Percentiles rank a stretch among this genome's conserved stretches.
phyloP scores from a whole-genome alignment of 805 yeast species.

The Saccharomyces eubayanus region DNA sequence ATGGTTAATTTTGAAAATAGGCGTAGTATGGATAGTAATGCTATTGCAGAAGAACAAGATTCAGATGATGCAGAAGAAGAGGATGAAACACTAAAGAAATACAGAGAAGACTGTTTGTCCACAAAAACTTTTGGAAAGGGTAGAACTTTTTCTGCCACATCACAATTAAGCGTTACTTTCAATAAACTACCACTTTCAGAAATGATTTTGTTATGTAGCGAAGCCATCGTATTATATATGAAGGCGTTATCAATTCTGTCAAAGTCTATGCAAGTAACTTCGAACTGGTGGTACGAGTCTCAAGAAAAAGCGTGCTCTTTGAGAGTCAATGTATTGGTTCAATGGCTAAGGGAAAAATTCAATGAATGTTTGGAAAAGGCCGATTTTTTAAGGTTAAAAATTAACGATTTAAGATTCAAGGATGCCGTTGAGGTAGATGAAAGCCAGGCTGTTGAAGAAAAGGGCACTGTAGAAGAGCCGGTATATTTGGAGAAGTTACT shows the following conservation, averaged over 20 bases:
- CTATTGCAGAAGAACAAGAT: slow-evolving; percentile 33
- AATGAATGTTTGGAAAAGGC: slow-evolving; percentile 87
- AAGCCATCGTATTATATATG: slow-evolving; percentile 77
- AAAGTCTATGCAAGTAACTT: slow-evolving; percentile 75
- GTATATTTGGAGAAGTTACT: slow-evolving; percentile 75
- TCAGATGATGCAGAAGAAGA: slow-evolving; percentile 5
- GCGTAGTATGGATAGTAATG: slow-evolving; percentile 27
- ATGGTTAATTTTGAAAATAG: slow-evolving; percentile 10
- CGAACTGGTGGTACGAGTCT: slow-evolving; percentile 77
- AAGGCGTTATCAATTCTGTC: slow-evolving; percentile 78
- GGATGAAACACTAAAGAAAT: background rate
- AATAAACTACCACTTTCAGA: slow-evolving; percentile 46
- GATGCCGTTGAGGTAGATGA: slow-evolving; percentile 5
- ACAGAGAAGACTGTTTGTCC: background rate
- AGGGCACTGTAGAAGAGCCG: slow-evolving; percentile 8
- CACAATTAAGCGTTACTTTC: slow-evolving; percentile 4
- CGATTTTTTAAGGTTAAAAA: slow-evolving; percentile 57
- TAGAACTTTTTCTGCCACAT: background rate
- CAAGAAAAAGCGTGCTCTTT: slow-evolving; percentile 34
- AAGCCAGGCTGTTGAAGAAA: slow-evolving; percentile 6
- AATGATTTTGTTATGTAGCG: slow-evolving; percentile 60
- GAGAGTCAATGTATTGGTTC: slow-evolving; percentile 61
- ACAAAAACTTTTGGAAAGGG: background rate
- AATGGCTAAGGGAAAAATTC: slow-evolving; percentile 84
- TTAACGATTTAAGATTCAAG: slow-evolving; percentile 27